phyloP scores from a whole-genome alignment of 352 stramenopile species.

The Globisporangium radiosum region DNA sequence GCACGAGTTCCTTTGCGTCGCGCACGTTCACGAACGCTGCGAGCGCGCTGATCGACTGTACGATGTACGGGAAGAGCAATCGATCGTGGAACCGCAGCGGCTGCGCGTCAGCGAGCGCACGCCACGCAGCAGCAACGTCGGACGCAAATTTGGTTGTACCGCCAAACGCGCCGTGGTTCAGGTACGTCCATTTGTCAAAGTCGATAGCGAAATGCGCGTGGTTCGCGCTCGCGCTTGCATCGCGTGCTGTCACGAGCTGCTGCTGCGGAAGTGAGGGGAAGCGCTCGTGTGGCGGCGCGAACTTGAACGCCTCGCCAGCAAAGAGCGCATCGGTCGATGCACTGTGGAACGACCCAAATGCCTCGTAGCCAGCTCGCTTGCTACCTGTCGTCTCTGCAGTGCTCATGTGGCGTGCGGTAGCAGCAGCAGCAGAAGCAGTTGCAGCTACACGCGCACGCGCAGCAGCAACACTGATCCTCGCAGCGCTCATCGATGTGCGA shows the following conservation, averaged over 20 bases:
- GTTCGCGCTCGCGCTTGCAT: conserved; percentile 12
- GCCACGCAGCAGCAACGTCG: conserved; percentile 70
- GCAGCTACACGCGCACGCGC: neutral
- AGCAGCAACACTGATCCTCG: too few relatives aligned
- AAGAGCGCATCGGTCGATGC: conserved; percentile 55
- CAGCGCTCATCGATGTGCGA: too few relatives aligned
- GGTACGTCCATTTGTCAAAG: conserved; percentile 78
- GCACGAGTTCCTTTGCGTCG: conserved; percentile 49
- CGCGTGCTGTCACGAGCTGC: neutral
- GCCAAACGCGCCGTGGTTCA: conserved; percentile 94
- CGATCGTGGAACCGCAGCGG: conserved; percentile 91
- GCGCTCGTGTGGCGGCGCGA: conserved; percentile 9
- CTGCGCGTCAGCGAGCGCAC: conserved; percentile 74
- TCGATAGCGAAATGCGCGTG: conserved; percentile 47
- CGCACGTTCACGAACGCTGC: conserved; percentile 51
- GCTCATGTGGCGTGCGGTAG: neutral
- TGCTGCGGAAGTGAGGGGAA: conserved; percentile 15
- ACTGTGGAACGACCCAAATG: conserved; percentile 78
- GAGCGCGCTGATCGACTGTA: conserved; percentile 71
- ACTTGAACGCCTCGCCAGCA: conserved; percentile 9
- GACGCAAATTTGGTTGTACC: conserved; percentile 61
- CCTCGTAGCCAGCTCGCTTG: conserved; percentile 37
- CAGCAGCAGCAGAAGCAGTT: neutral
- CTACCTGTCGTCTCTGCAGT: neutral
- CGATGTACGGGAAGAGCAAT: conserved; percentile 87